Evolutionary conservation across 805 yeast species (phyloP).

Genomic region (Candida ficus): DNA sequence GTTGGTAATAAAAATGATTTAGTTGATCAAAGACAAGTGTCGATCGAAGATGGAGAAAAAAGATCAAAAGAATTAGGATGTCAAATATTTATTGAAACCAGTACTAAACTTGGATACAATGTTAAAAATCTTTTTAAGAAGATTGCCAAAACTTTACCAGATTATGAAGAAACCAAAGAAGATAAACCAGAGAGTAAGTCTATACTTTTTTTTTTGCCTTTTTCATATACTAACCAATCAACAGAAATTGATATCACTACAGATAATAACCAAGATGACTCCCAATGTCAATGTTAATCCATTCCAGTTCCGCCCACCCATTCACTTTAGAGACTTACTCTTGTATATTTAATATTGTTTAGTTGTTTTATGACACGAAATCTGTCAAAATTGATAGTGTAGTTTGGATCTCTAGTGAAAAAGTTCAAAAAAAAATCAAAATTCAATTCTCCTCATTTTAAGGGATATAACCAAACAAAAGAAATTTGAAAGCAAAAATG

Average conservation of each 20-base stretch:
- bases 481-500: conserved; percentile 6
- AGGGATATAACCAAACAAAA: too few species aligned
- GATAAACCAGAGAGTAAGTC: conserved; percentile 20
- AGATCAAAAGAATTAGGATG: conserved; percentile 70
- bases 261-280: conserved; percentile 20
- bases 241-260: conserved; percentile 23
- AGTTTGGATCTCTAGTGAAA: too few species aligned
- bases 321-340: neutral
- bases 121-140: conserved; percentile 86
- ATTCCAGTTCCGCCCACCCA: neutral
- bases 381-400: too few species aligned
- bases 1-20: conserved; percentile 93
- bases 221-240: conserved; percentile 11
- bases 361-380: too few species aligned
- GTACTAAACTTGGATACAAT: conserved; percentile 92
- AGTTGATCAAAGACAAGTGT: conserved; percentile 72
- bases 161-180: conserved; percentile 43
- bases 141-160: conserved; percentile 89
- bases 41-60: conserved; percentile 78
- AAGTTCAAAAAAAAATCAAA: too few species aligned
- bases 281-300: conserved; percentile 22
- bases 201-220: neutral
- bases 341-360: neutral
- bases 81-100: conserved; percentile 82
- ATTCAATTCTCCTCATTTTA: too few species aligned